These are phyloP conservation scores for Komagataella kurtzmanii DNA, from an alignment of 805 yeast species.

Conservation along the genomic window DNA sequence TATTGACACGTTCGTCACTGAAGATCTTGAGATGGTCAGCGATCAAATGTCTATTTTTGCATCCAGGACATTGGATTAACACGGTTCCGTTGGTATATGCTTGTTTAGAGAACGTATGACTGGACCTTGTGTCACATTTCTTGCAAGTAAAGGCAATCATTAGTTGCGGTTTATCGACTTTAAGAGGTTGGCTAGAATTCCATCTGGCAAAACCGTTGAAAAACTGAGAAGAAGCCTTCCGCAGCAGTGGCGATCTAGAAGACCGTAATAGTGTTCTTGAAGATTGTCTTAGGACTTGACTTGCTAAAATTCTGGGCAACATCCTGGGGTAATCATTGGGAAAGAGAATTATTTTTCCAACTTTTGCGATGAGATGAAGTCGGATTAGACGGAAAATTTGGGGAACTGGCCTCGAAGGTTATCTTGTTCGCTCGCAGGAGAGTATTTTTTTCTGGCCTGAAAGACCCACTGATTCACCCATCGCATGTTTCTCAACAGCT, in stretches of 20 bases:
- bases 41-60: slow-evolving; percentile 76
- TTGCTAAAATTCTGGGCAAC: neutral
- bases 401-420: neutral
- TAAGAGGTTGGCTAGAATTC: neutral
- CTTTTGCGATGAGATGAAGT: neutral
- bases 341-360: neutral
- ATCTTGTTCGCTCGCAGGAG: neutral
- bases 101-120: slow-evolving; percentile 86
- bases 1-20: slow-evolving; percentile 61
- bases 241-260: neutral
- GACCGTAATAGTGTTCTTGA: neutral
- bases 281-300: neutral
- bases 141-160: slow-evolving; percentile 92
- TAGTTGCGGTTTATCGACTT: slow-evolving; percentile 42
- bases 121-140: slow-evolving; percentile 68
- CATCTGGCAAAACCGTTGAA: neutral
- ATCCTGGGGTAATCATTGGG: neutral
- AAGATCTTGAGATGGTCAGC: slow-evolving; percentile 83
- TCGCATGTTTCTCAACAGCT: neutral
- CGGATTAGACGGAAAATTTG: neutral
- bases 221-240: neutral
- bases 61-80: slow-evolving; percentile 82
- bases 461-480: neutral
- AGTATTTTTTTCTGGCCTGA: neutral
- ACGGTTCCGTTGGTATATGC: slow-evolving; percentile 83